A percentile compares a stretch with the other conserved stretches of the same genome.
Evolutionary conservation across 352 stramenopile genomes (phyloP).

Genomic region (Globisporangium irregulare): DNA sequence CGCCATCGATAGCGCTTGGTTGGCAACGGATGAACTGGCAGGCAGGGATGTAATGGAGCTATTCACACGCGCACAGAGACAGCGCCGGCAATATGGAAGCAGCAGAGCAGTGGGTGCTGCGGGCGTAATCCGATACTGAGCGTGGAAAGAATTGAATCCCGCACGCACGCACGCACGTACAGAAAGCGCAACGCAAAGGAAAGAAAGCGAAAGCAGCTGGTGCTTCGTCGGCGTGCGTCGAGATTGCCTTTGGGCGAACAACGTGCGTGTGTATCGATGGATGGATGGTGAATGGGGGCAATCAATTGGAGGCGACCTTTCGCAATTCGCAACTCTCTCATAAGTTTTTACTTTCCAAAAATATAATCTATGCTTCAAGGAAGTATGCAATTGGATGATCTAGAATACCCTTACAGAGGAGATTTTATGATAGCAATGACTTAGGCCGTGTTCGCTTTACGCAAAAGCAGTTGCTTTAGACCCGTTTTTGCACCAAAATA

Average conservation of each 20-base stretch:
- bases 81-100: not conserved
- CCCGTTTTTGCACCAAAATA: no score
- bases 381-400: no score
- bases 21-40: not conserved
- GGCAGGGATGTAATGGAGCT: not conserved
- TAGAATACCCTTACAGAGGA: no score
- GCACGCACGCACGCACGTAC: not conserved
- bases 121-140: not conserved
- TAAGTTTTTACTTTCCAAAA: no score
- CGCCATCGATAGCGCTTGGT: not conserved
- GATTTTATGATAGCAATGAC: no score
- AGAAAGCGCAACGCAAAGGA: not conserved
- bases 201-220: constrained; percentile 5
- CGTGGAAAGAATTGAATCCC: not conserved
- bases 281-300: not conserved
- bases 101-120: not conserved
- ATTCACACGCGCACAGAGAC: not conserved
- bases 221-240: constrained; percentile 9
- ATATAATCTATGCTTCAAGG: no score
- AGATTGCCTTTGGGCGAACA: not conserved
- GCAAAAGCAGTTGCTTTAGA: no score
- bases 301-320: not conserved
- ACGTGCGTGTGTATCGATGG: no score
- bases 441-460: no score
- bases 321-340: not conserved